Evolutionary conservation across 495 filamentous ascomycete species (phyloP).

Genomic region (Parathielavia hyrcaniae): DNA sequence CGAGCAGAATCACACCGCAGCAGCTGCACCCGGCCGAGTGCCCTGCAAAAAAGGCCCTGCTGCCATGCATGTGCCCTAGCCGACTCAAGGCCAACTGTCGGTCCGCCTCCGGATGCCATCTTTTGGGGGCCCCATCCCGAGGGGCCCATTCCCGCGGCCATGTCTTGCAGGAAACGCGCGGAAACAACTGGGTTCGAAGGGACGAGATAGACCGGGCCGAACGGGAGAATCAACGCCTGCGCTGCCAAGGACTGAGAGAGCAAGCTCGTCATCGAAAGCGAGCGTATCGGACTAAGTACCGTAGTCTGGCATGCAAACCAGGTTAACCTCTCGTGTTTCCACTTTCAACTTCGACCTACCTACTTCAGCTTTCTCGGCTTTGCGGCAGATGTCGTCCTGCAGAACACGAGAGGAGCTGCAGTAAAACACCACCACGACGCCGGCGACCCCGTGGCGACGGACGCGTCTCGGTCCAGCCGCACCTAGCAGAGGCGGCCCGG

Average conservation of each 20-base stretch:
- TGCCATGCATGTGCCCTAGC: constrained; percentile 21
- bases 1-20: constrained; percentile 22
- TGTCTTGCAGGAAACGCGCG: constrained; percentile 4
- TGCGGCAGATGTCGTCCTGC: background rate
- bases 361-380: background rate
- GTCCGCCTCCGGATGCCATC: constrained; percentile 23
- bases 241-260: background rate
- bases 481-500: background rate
- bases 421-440: background rate
- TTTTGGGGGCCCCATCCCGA: constrained; percentile 16
- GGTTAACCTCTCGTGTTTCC: background rate
- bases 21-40: constrained; percentile 16
- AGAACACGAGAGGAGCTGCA: background rate
- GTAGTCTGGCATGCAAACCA: background rate
- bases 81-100: constrained; percentile 12
- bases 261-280: background rate
- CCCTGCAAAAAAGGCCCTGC: constrained; percentile 13
- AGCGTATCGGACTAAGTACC: too few species aligned
- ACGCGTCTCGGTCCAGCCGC: background rate
- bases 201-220: constrained; percentile 3
- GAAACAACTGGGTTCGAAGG: constrained; percentile 5
- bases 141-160: constrained; percentile 18
- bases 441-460: too few species aligned
- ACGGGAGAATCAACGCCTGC: background rate
- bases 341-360: background rate